phyloP scores from a whole-genome alignment of 176 grass and related monocot species.

The Raddia guianensis region DNA sequence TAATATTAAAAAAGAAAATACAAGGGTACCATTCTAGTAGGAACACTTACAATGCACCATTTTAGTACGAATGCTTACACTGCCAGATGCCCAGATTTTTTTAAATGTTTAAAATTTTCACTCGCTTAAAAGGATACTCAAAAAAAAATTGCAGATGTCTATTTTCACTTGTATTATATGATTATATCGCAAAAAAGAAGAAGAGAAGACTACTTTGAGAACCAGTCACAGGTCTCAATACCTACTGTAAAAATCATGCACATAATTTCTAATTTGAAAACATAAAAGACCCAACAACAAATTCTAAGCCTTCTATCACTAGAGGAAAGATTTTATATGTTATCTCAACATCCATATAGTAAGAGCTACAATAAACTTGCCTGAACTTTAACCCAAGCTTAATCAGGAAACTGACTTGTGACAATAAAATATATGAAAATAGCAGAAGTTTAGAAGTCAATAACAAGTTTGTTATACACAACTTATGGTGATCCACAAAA shows the following conservation, averaged over 20 bases:
- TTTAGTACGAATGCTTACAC: not conserved
- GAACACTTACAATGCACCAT: not conserved
- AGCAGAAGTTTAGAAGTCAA: not conserved
- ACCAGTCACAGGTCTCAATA: not conserved
- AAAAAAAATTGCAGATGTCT: not conserved
- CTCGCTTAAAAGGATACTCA: not conserved
- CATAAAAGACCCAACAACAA: not conserved
- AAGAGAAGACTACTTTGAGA: no score
- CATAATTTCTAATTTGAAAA: not conserved
- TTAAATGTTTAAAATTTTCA: slow-evolving; percentile 3
- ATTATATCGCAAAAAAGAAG: not conserved
- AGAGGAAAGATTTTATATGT: not conserved
- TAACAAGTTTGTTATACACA: slow-evolving; percentile 4
- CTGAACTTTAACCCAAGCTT: not conserved
- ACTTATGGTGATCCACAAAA: not conserved
- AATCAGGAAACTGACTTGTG: not conserved
- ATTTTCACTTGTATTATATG: not conserved
- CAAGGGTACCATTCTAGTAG: not conserved
- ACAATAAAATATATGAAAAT: not conserved
- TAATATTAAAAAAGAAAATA: slow-evolving; percentile 1
- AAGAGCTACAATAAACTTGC: not conserved
- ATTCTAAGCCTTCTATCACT: not conserved
- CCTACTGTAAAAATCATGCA: not conserved
- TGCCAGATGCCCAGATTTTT: not conserved
- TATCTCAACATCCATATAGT: not conserved